Conservation (phyloP, 2,329 filamentous ascomycete genomes). For the Xylariales sp. region DNA sequence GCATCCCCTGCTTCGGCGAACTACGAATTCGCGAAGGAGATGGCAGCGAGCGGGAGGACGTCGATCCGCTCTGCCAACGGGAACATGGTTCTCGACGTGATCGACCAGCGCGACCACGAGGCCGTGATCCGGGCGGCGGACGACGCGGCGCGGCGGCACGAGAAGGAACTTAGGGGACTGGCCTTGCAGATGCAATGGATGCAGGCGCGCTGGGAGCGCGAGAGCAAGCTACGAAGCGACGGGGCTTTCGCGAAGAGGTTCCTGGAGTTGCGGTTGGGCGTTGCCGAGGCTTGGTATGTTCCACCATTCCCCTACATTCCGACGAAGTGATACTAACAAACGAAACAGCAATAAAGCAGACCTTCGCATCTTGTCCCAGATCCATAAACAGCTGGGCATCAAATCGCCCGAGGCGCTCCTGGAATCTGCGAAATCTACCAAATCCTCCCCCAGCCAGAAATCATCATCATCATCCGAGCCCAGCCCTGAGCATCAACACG, state of each 20-base stretch:
- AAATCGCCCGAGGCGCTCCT: constrained; percentile 26
- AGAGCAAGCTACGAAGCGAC: constrained; percentile 73
- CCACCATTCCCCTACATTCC: constrained; percentile 9
- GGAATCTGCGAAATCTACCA: constrained; percentile 30
- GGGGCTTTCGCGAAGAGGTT: constrained; percentile 84
- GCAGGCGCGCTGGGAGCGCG: constrained; percentile 73
- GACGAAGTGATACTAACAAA: constrained; percentile 21
- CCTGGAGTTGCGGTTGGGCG: constrained; percentile 71
- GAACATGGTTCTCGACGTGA: constrained; percentile 47
- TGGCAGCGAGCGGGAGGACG: constrained; percentile 23
- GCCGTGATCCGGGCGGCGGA: constrained; percentile 54
- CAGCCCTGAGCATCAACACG: constrained; percentile 11
- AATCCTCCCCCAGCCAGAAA: constrained; percentile 19
- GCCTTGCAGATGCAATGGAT: constrained; percentile 89
- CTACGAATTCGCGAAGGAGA: constrained; percentile 17
- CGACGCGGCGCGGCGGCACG: constrained; percentile 63
- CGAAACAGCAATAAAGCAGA: constrained; percentile 80
- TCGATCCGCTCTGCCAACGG: constrained; percentile 29
- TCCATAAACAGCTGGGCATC: constrained; percentile 58
- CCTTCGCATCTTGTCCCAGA: constrained; percentile 76
- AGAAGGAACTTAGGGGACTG: constrained; percentile 74
- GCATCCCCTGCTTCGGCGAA: constrained; percentile 11
- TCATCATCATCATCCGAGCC: constrained; percentile 17
- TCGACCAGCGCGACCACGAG: constrained; percentile 29
- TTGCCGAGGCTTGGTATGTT: constrained; percentile 87